Percentiles rank a stretch among this genome's conserved stretches.
phyloP scores from a whole-genome alignment of 192 early-diverging fungal species.

The Coemansia sp. region DNA sequence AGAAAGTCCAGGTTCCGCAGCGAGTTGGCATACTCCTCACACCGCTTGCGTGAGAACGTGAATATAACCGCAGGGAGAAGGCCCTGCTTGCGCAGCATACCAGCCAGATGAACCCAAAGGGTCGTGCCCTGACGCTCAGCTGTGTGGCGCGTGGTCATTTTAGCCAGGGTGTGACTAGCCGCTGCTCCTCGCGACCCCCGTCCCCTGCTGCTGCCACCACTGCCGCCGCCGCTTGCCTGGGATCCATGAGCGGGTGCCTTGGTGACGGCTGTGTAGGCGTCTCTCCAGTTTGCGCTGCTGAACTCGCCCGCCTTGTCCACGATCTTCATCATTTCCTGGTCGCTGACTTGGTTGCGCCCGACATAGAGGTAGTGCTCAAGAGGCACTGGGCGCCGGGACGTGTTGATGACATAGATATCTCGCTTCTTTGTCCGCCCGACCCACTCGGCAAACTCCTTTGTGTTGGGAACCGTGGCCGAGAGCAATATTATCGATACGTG shows the following conservation, averaged over 20 bases:
- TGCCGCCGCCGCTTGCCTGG: conserved; percentile 41
- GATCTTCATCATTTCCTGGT: conserved; percentile 83
- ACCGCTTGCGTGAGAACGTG: conserved; percentile 92
- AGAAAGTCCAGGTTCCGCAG: conserved; percentile 83
- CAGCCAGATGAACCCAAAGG: conserved; percentile 78
- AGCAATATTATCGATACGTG: conserved; percentile 94
- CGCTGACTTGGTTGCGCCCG: conserved; percentile 23
- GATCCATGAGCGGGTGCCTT: conserved; percentile 53
- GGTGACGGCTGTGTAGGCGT: conserved; percentile 68
- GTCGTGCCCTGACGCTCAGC: conserved; percentile 63
- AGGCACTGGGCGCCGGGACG: conserved; percentile 87
- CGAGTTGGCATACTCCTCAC: conserved; percentile 83
- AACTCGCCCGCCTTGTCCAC: conserved; percentile 66
- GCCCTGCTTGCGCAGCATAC: conserved; percentile 67
- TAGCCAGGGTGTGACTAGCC: conserved; percentile 51
- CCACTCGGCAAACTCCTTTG: conserved; percentile 98
- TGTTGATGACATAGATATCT: conserved; percentile 97
- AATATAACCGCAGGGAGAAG: conserved; percentile 91
- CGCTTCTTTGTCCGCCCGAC: conserved; percentile 97
- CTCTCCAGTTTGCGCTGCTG: conserved; percentile 59
- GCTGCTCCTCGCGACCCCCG: conserved; percentile 17
- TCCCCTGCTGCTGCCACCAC: conserved; percentile 45
- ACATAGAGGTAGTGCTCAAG: conserved; percentile 93
- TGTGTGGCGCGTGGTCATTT: conserved; percentile 38
- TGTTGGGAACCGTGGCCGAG: conserved; percentile 97